Base-by-base conservation (phyloP, 225 moss, liverwort and hornwort species). In the Marchantia paleacea region DNA sequence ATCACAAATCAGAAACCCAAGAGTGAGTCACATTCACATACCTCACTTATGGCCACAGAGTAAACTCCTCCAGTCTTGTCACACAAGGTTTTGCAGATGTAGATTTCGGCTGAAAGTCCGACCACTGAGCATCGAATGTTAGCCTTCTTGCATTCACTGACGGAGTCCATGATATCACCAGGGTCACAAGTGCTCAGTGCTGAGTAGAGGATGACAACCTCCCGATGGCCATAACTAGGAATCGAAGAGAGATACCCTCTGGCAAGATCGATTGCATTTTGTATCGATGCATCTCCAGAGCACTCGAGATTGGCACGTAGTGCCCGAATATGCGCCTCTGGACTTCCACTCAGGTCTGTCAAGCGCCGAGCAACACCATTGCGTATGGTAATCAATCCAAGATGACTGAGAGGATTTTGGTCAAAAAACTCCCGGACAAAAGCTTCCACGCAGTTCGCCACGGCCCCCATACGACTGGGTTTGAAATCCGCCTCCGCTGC, bases 401-500 rank as follows among this genome's bases (percentile, higher is more conserved):
- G 83, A 76, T 99, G 95, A 80, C 99, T 99, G 67, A 99, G 79
- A 16, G 97, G 95, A 75, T 99, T 99, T 82, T 99, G 97, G 79
- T 99, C 97, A 68, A 99, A 99, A 80, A 89, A 95, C 72, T 99
- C 97, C 66, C 97, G 91, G 16, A 99, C 86, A 77, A 99, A 99
- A 5, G 90, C 95, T 88, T 99, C 97, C 83, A 95, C 89, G 79
- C 85, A 91, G 68, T 95, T 95, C 67, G 89, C 92, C 65, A 92
- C 85, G 54, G 91, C 83, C 86, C 89, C 97, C 97, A 99, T 99
- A 26, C 97, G 92, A 85, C 93, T 93, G 69, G 97, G 97, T 81
- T 93, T 92, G 77, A 99, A 93, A 87, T 99, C 97, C 90, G 81
- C 90, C 91, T 99, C 95, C 86, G 93, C 90, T 83, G 93, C 97